Base-by-base conservation (phyloP, 257 asterid species). In the Dorcoceras hygrometricum region DNA sequence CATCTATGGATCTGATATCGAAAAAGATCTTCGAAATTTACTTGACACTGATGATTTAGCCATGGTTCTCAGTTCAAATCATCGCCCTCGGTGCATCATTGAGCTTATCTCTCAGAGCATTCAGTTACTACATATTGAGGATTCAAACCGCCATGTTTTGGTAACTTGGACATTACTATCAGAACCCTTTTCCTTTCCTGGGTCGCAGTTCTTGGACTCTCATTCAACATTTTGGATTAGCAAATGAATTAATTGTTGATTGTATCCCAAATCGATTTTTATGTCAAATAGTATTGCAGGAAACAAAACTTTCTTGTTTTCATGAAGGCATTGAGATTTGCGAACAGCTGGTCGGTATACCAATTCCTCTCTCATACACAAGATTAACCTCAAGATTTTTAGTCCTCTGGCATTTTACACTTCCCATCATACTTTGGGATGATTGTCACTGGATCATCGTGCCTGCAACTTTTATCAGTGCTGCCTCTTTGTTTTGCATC, bases 391-490 rank as follows among this genome's bases (percentile, higher is more conserved):
- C 99, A 28, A 86, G 99, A 75, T 88, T 93, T 61, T 78, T 93
- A 67, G 95, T 93, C 78, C 96, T 93, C 22, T 93, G 99, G 99
- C 99, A 93, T 82, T 85, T 90, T 2, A 88, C 97, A 46, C 99
- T 93, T 70, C 99, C 99, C 2, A 66, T 93, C 69, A 88, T 93
- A 65, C 95, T 93, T 25, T 93, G 99, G 99, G 99, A 93, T 51
- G 99, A 93, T 28, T 93, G 99, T 70, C 87, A 88, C 72, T 93
- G 99, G 99, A 90, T 90, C 54, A 97, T 88, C 48, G 96, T 93
- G 26, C 99, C 99, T 31, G 99, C 99, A 25, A 93, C 99, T 46
- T 88, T 93, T 59, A 79, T 93, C 69, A 93, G 99, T 66, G 96
- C 99, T 10, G 97, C 99, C 60, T 88, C 96, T 22, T 76, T 93